Evolutionary conservation across 2,329 filamentous ascomycete genomes (phyloP).

Genomic region (Davidsoniella australis): DNA sequence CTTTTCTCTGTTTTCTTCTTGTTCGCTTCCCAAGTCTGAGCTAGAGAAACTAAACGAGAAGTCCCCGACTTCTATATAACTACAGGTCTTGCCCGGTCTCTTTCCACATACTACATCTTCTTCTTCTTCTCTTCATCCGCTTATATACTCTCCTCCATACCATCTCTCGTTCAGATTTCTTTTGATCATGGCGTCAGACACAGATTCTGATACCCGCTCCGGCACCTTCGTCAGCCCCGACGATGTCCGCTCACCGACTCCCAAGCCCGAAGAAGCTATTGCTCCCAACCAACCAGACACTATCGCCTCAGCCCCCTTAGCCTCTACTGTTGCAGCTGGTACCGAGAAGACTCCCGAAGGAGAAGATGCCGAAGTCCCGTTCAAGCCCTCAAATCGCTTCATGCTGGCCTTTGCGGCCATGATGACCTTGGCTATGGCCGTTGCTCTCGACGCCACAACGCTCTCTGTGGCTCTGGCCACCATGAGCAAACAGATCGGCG

Average conservation of each 20-base stretch:
- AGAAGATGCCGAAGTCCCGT: constrained; percentile 12
- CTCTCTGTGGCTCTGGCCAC: constrained; percentile 19
- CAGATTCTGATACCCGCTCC: not conserved
- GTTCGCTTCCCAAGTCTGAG: too few species aligned
- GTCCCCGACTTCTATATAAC: too few species aligned
- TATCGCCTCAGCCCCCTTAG: too few species aligned
- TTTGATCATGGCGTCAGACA: constrained; percentile 1
- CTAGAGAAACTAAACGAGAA: too few species aligned
- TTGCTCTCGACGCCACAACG: constrained; percentile 18
- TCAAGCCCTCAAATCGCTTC: constrained; percentile 23
- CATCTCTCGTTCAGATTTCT: too few species aligned
- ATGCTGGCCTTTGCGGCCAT: constrained; percentile 33
- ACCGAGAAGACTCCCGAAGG: not conserved
- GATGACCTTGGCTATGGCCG: constrained; percentile 37
- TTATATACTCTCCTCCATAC: too few species aligned
- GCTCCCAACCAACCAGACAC: not conserved
- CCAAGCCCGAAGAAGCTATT: not conserved
- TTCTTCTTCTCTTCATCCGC: not conserved
- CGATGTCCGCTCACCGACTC: not conserved
- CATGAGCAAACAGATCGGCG: constrained; percentile 32
- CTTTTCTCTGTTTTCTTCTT: too few species aligned
- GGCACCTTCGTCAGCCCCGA: not conserved
- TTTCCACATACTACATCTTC: not conserved
- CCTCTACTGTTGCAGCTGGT: too few species aligned
- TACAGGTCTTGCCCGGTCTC: too few species aligned